Base-by-base conservation (phyloP, 257 asterid species). In the Oldenlandia corymbosa region DNA sequence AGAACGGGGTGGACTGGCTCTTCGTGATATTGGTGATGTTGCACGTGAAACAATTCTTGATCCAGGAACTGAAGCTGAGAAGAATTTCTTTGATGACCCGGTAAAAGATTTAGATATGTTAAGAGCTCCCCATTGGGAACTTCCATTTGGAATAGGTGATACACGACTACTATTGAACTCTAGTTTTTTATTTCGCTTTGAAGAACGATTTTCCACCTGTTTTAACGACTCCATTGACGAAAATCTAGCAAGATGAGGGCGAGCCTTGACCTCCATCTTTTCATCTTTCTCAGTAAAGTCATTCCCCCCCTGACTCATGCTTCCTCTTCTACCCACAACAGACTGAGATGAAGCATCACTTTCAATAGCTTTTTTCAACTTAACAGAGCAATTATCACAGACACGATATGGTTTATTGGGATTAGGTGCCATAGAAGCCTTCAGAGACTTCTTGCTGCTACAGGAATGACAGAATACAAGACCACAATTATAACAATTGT, bases 31-130 rank as follows among this genome's bases (percentile, higher is more conserved):
- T 53, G 98, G 98, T 34, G 98, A 91, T 75, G 98, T 88, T 73
- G 98, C 98, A 71, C 98, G 85, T 71, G 98, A 91, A 78, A 86
- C 98, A 74, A 91, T 91, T 75, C 98, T 86, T 21, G 98, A 91
- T 60, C 98, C 98, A 51, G 98, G 98, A 73, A 91, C 98, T 6
- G 98, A 91, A 69, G 95, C 98, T 21, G 98, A 88, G 85, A 91
- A 89, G 70, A 85, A 79, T 46, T 91, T 91, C 69, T 91, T 91
- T 68, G 98, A 91, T 7, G 97, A 83, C 52, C 95, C 98, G 71
- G 88, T 88, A 53, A 86, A 81, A 64, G 98, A 83, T 75, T 84
- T 88, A 37, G 97, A 88, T 71, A 86, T 81, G 73, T 76, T 86
- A 65, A 82, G 81, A 1, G 92, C 75, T 50, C 94, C 98, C 95